Evolutionary conservation across 1,284 basidiomycete genomes (phyloP).

Genomic region (Flammula alnicola): DNA sequence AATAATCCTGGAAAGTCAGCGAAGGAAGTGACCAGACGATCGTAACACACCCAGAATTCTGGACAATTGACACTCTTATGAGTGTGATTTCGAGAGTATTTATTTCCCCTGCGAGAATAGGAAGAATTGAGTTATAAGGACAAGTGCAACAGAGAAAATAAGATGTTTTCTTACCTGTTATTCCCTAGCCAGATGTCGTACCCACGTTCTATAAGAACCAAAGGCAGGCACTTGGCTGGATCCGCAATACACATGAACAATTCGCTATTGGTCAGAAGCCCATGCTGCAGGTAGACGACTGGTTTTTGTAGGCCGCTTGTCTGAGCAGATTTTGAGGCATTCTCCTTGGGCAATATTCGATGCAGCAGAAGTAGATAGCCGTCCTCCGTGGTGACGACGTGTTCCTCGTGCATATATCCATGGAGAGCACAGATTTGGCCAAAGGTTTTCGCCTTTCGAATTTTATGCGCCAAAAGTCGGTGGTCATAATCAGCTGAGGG

Average conservation of each 20-base stretch:
- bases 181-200: slow-evolving; percentile 29
- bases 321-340: not conserved
- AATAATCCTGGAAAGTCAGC: not conserved
- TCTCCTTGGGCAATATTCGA: slow-evolving; percentile 13
- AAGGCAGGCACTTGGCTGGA: slow-evolving; percentile 18
- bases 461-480: slow-evolving; percentile 14
- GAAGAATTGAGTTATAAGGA: not conserved
- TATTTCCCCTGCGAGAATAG: slow-evolving; percentile 22
- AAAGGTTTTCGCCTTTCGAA: slow-evolving; percentile 19
- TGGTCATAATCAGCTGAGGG: no score
- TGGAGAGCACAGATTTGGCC: slow-evolving; percentile 19
- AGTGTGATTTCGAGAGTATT: slow-evolving; percentile 22
- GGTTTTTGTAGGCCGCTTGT: slow-evolving; percentile 3
- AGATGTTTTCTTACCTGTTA: no score
- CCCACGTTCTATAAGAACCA: slow-evolving; percentile 21
- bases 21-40: not conserved
- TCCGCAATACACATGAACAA: slow-evolving; percentile 22
- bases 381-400: slow-evolving; percentile 23
- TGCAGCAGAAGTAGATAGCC: slow-evolving; percentile 24
- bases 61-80: slow-evolving; percentile 11
- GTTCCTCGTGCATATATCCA: slow-evolving; percentile 23
- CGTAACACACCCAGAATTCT: slow-evolving; percentile 20
- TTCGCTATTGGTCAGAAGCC: slow-evolving; percentile 24
- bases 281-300: slow-evolving; percentile 25
- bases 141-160: not conserved